A percentile compares a stretch with the other conserved stretches of the same genome.
phyloP scores from a whole-genome alignment of 768 basidiomycete genomes.

The Suillus decipiens region DNA sequence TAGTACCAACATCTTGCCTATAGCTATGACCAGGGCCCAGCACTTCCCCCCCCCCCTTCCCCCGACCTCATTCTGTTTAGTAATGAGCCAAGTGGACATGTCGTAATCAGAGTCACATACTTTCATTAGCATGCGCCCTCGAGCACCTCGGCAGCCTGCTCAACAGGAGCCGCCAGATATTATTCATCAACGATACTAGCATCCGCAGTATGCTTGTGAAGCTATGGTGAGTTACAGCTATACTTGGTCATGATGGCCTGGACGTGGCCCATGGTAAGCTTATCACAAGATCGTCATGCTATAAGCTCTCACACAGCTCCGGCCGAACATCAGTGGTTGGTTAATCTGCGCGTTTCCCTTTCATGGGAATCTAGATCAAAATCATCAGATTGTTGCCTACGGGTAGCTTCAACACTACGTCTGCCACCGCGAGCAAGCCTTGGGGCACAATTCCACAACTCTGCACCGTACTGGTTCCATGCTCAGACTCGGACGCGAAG shows the following conservation, averaged over 20 bases:
- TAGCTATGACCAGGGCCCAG: neutral
- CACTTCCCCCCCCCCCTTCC: neutral
- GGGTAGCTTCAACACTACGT: neutral
- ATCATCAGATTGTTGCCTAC: neutral
- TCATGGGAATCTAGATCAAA: constrained; percentile 1
- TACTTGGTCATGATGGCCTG: neutral
- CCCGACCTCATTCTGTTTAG: neutral
- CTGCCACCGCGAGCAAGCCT: neutral
- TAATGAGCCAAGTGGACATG: neutral
- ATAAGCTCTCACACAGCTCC: neutral
- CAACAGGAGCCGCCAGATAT: neutral
- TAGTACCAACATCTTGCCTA: neutral
- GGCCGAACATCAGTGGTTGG: no score
- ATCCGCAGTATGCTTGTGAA: neutral
- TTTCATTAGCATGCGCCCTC: neutral
- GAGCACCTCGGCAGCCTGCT: neutral
- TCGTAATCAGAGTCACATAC: neutral
- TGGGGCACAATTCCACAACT: neutral
- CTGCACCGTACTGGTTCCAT: neutral
- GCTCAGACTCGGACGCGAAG: neutral
- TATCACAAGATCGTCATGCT: no score
- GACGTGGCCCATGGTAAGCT: neutral
- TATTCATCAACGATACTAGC: neutral
- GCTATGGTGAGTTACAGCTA: neutral
- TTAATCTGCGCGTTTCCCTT: neutral